Evolutionary conservation across 371 early-diverging fungal species (phyloP), one percentile per base, ranked within the genome.

Genomic region (Mortierella sp.): DNA sequence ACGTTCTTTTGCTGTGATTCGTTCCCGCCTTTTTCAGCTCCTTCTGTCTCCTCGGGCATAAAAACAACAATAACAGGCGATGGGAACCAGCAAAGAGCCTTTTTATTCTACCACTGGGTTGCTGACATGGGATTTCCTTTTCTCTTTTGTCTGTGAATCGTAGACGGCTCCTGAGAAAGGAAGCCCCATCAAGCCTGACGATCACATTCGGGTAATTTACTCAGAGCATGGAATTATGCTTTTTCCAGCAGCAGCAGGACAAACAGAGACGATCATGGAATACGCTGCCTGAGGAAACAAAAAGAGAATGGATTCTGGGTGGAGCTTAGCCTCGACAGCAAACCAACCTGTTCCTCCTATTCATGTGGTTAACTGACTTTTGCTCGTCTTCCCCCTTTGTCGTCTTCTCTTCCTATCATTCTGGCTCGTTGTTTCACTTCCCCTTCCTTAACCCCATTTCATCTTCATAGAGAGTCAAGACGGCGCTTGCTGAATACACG

Each of bases 141-240:
- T 48, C 57, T 50, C 50, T 50, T 44, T 51, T 51, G 61, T 34
- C 73, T 54, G 46, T 43, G n/a, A 48, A 64, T 77, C 77, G 71
- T 82, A 86, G 86, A 86, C 86, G 48, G 79, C 80, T n/a, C 82
- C 86, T 26, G 82, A 76, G 70, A 79, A 86, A 76, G 86, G 82
- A 76, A 71, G 73, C 44, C 69, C 71, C 24, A 72, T 79, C 46
- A 79, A 79, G 28, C 82, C 79, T 70, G 82, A 86, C 82, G 86
- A 86, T 67, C 86, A 86, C 70, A 82, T 86, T 69, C 76, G 86
- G 82, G 86, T 86, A 81, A 82, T 48, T 31, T 4, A 43, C 64
- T 37, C 67, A 40, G 67, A 24, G 24, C 67, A 19, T 9, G 67
- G 67, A 40, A 19, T 2, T 21, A 67, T 24, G 16, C 24, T 19